Conservation (phyloP, 1,284 basidiomycete species). For the Schizopora paradoxa region DNA sequence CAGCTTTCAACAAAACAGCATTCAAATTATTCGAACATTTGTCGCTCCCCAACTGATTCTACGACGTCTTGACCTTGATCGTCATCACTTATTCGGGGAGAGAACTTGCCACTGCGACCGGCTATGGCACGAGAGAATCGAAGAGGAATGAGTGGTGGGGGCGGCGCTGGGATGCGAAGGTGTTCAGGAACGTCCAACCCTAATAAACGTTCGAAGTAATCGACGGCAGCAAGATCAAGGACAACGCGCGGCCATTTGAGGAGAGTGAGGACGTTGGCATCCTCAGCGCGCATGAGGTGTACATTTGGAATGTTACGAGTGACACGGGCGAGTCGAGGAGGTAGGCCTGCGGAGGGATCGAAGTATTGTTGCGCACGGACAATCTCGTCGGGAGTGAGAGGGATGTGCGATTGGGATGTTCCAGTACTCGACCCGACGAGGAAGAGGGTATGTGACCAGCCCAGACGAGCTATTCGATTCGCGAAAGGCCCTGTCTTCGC, state of each 20-base stretch:
- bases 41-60: no score
- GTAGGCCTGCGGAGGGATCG: no score
- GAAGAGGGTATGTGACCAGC: slow-evolving; percentile 67
- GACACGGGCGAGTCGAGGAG: slow-evolving; percentile 49
- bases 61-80: no score
- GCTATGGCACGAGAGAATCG: slow-evolving; percentile 13
- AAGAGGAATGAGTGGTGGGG: slow-evolving; percentile 4
- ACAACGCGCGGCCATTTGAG: slow-evolving; percentile 72
- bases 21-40: no score
- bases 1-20: no score
- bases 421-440: slow-evolving; percentile 65
- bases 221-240: slow-evolving; percentile 65
- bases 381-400: no score
- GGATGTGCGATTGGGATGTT: no score
- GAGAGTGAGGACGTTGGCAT: slow-evolving; percentile 73
- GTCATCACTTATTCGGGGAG: no score
- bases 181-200: slow-evolving; percentile 29
- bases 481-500: slow-evolving; percentile 61
- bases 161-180: slow-evolving; percentile 11
- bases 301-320: slow-evolving; percentile 62
- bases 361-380: no score
- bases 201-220: slow-evolving; percentile 60
- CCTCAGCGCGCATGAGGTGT: slow-evolving; percentile 54
- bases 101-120: slow-evolving; percentile 13
- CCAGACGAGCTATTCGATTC: slow-evolving; percentile 51